Base-by-base conservation (phyloP, 257 asterid genomes). In the Ballota nigra region DNA sequence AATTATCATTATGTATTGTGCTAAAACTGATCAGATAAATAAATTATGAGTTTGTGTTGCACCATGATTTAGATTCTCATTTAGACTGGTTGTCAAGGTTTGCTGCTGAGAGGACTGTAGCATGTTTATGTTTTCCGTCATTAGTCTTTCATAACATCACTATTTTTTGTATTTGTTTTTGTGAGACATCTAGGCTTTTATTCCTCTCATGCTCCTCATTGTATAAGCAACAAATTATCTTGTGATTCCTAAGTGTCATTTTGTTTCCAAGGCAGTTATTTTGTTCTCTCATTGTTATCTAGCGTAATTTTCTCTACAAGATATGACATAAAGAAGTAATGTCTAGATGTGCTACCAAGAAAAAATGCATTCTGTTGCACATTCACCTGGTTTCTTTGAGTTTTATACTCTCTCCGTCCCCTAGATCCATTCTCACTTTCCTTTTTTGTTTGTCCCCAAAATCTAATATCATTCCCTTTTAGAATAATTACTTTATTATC, bases 281-380 rank as follows among this genome's bases (percentile, higher is more conserved):
- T 47, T 66, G 41, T 51, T 20, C 26, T n/a, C 22, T 49, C 53
- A 71, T 15, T 2, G 26, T 63, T 38, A 19, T 24, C 23, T 26
- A 10, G 26, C 0, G 26, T 61, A 15, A n/a, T 57, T 12, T 53
- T 57, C 63, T 23, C 12, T 28, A 20, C 9, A 12, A 43, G 24
- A 43, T 47, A 26, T 66, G 53, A 53, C 63, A 6, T 22, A 8
- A 13, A 18, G 64, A 66, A 58, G 26, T 56, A 45, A 22, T 64
- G 73, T 34, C 62, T 55, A 55, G 29, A 70, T 63, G 67, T 41
- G 31, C 71, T 43, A 66, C 33, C 15, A 12, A 49, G 63, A 68
- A 63, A 73, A 29, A 52, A 63, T 47, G 59, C 61, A 45, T 45
- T 63, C 51, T 62, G 36, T 66, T 20, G 38, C 52, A 18, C 70